A percentile compares a stretch with the other conserved stretches of the same genome.
Conservation (phyloP, 1,284 basidiomycete genomes). For the Schizopora paradoxa region DNA sequence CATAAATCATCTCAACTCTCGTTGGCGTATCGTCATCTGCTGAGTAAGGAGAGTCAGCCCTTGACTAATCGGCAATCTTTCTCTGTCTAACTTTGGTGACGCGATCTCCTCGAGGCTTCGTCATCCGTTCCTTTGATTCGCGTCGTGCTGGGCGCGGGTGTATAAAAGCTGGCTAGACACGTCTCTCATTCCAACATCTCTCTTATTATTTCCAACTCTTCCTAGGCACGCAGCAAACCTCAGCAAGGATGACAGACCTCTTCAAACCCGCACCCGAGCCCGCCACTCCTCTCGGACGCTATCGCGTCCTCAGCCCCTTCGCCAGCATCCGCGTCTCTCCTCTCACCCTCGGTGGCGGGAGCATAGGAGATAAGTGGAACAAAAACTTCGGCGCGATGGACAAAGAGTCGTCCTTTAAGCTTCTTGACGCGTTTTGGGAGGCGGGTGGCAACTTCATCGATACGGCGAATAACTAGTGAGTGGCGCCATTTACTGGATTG, state of each 20-base stretch:
- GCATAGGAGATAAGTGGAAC: constrained; percentile 43
- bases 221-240: too few relatives aligned
- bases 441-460: constrained; percentile 34
- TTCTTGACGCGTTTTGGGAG: constrained; percentile 37
- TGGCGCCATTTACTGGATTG: background rate
- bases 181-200: too few relatives aligned
- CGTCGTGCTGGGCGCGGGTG: too few relatives aligned
- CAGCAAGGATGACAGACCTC: constrained; percentile 12
- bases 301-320: constrained; percentile 39
- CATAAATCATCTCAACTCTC: too few relatives aligned
- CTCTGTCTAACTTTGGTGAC: too few relatives aligned
- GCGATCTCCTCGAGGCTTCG: too few relatives aligned
- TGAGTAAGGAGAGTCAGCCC: too few relatives aligned
- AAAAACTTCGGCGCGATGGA: constrained; percentile 30
- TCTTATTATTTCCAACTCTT: too few relatives aligned
- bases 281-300: constrained; percentile 34
- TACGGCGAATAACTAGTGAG: constrained; percentile 30
- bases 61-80: too few relatives aligned
- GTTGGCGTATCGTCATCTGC: too few relatives aligned
- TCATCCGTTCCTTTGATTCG: too few relatives aligned
- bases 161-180: too few relatives aligned
- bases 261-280: constrained; percentile 24
- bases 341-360: constrained; percentile 48
- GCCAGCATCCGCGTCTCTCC: constrained; percentile 49
- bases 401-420: constrained; percentile 34